These are phyloP conservation scores for Lactifluus rugatus DNA, from an alignment of 768 basidiomycete genomes.

Conservation along the genomic window DNA sequence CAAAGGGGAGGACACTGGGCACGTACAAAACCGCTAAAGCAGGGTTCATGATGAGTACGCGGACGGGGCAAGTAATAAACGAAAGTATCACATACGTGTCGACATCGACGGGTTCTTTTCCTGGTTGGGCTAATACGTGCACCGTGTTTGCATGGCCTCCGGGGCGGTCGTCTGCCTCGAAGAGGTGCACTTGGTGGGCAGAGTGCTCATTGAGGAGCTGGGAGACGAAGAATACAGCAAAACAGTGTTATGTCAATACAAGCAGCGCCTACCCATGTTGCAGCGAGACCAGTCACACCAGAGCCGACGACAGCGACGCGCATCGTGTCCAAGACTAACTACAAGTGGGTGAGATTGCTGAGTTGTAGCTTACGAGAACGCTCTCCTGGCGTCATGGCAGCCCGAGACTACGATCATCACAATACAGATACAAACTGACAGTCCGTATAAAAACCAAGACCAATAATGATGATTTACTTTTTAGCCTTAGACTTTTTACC, in stretches of 20 bases:
- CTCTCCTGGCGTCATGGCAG: background rate
- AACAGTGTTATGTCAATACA: background rate
- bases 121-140: conserved; percentile 33
- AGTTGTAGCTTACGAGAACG: background rate
- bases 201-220: conserved; percentile 66
- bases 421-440: conserved; percentile 1
- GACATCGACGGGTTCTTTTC: conserved; percentile 39
- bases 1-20: background rate
- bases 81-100: conserved; percentile 47
- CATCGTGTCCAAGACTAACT: conserved; percentile 22
- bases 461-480: conserved; percentile 23
- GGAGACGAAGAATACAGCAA: background rate
- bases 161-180: conserved; percentile 53
- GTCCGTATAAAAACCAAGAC: background rate
- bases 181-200: conserved; percentile 66
- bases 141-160: conserved; percentile 78
- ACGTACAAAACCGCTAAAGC: conserved; percentile 3
- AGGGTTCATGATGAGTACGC: background rate
- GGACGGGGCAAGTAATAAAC: background rate
- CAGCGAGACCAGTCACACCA: conserved; percentile 69
- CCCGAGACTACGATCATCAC: background rate
- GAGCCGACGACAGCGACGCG: conserved; percentile 68
- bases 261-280: conserved; percentile 49
- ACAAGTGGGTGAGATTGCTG: too few species aligned
- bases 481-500: conserved; percentile 37